Percentiles rank a stretch among this genome's conserved stretches.
Evolutionary conservation across 768 basidiomycete species (phyloP).

Genomic region (Rhizopogon sp.): DNA sequence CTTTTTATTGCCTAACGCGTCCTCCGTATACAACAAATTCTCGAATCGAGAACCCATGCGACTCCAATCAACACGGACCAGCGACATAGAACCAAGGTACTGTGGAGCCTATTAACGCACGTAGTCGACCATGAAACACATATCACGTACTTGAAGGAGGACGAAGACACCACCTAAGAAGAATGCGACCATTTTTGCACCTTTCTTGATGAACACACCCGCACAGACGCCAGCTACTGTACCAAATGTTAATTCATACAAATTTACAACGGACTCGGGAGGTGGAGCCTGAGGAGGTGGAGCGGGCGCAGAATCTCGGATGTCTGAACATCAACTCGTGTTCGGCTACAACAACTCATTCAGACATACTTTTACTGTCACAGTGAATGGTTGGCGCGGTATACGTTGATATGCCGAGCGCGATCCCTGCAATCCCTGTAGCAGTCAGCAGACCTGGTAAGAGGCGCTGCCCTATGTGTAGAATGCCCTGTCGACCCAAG

Average conservation of each 20-base stretch:
- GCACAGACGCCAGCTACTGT: constrained; percentile 85
- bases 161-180: constrained; percentile 89
- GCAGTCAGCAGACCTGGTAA: constrained; percentile 20
- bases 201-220: constrained; percentile 93
- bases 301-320: constrained; percentile 4
- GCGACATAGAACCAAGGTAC: constrained; percentile 73
- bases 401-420: constrained; percentile 39
- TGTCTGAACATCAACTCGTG: constrained; percentile 6
- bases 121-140: background rate
- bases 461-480: constrained; percentile 5
- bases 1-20: constrained; percentile 45
- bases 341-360: background rate
- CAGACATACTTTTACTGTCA: constrained; percentile 39
- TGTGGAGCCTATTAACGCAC: constrained; percentile 25
- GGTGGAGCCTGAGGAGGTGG: constrained; percentile 33
- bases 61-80: constrained; percentile 82
- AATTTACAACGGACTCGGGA: constrained; percentile 69
- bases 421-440: constrained; percentile 35
- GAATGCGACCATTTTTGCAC: constrained; percentile 80
- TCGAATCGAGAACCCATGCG: constrained; percentile 64
- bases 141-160: constrained; percentile 68
- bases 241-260: constrained; percentile 84
- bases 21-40: constrained; percentile 60
- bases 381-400: constrained; percentile 38
- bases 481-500: background rate